Base-by-base conservation (phyloP, 2,329 filamentous ascomycete species). In the Curvularia sp. region DNA sequence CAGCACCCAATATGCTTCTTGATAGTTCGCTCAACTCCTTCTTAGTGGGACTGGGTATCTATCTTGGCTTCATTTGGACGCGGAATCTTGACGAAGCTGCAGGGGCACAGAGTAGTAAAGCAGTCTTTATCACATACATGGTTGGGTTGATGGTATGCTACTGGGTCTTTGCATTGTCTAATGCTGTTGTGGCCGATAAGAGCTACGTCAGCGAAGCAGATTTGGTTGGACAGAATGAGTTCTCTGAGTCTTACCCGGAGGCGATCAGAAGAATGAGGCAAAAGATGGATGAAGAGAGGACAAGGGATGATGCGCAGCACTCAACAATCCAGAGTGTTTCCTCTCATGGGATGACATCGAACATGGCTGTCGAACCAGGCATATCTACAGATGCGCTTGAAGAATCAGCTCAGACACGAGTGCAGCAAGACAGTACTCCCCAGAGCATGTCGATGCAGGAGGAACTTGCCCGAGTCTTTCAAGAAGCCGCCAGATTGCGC, bases 21-120 rank as follows among this genome's bases (percentile, higher is more conserved):
- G 39, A 39, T 2, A 30, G 22, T 9, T 43, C 53, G 2, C 44
- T 49, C 3, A 18, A 42, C 13, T 33, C 26, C 15, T 55, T 55
- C 3, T 18, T 55, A 3, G 13, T 55, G 4, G 38, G 53, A 18
- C n/a, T 56, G 4, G 47, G 30, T 7, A 20, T 50, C 5, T 50
- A 56, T 22, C 22, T 56, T 39, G 53, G 47, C 18, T 46, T 28
- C 1, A 31, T 28, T n/a, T 56, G 47, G 53, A 51, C 39, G 8
- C 15, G 28, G n/a, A 44, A 46, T 35, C 30, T 50, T 3, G 47
- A 56, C n/a, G n/a, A 28, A 20, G 28, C 3, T n/a, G 28, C 53
- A 5, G 30, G 53, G 12, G 20, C 5, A 4, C 4, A 46, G n/a
- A 26, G 5, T 4, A 56, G 47, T 46, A 28, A 38, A 7, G 47